Base-by-base conservation (phyloP, 75 land plant genomes). In the Cunninghamia lanceolata region DNA sequence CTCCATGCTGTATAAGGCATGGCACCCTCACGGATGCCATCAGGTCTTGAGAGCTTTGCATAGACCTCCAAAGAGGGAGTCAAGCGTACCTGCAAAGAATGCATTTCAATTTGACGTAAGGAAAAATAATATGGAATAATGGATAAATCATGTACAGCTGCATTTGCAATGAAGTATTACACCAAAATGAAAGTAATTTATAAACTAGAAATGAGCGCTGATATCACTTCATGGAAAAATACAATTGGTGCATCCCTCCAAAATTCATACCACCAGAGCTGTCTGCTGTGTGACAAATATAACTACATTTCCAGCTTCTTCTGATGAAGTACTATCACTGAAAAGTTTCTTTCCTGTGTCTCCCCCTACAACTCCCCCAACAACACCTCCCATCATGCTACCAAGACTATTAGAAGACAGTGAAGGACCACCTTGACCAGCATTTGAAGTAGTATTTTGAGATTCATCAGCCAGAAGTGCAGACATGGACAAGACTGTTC, bases 1-100 rank as follows among this genome's bases (percentile, higher is more conserved):
- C 92, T 95, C 99, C 99, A 98, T 30, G 99, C 94, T 84, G 95
- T 90, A 78, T 95, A 97, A 43, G 99, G 99, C 88, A 98, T 93
- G 73, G 99, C 90, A 77, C 97, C 97, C 66, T 98, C 99, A 25
- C 99, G 94, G 45, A 95, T 90, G 13, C 99, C 99, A 52, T 93
- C 94, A 70, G 99, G 99, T 87, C 89, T 93, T 42, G 93, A 68
- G 74, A 98, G 89, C 86, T 90, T 95, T 46, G 95, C 92, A 91
- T 91, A 95, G 19, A 91, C 89, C 86, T 94, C 94, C 16, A 93
- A 30, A 86, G 86, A 80, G 52, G 95, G 95, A 83, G 53, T 89
- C 17, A 98, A 90, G 56, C 93, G 93, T 36, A 97, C 94, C 99
- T 96, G 91, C 85, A 84, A 88, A 40, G 32, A 74, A 85, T 79